Evolutionary conservation across 1,284 basidiomycete genomes (phyloP), one percentile per base, ranked within the genome.

Genomic region (Puccinia coronata): DNA sequence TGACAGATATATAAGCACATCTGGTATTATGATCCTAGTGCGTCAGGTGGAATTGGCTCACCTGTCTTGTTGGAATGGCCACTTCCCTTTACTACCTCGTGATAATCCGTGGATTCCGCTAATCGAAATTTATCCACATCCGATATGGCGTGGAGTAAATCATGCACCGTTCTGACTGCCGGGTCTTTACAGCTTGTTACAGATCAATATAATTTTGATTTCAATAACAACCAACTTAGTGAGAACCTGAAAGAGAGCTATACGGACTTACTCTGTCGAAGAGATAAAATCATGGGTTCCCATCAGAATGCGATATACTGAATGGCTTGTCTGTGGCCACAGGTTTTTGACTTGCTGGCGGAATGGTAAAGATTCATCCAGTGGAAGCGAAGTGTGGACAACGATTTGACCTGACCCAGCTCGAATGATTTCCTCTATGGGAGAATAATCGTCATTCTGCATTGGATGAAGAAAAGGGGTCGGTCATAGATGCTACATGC

Each of bases 61-160:
- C 51, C n/a, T 53, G 51, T 5, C 51, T 34, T 8, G 25, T 59
- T 25, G 63, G 63, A 28, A 67, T 47, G 63, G 41, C 12, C n/a
- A 39, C 39, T 8, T 28, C 36, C 63, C 2, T 9, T 1, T 23
- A 49, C 28, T 28, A 53, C 51, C 53, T 59, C 39, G 51, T n/a
- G 16, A 53, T 18, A 55, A 53, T 51, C 49, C 31, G 34, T 25
- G 39, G 36, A 28, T 6, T 73, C n/a, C 16, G 43, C 53, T 20
- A 73, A 73, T 28, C 51, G 18, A 28, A n/a, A 41, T 43, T 5
- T 51, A 23, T 73, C 39, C 31, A 55, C 39, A 31, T 73, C 20
- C 28, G 23, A 73, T 55, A 73, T 55, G 5, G 71, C 71, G 9
- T 73, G 49, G 23, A 73, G 71, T 73, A 73, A 43, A n/a, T 59